A percentile compares a stretch with the other conserved stretches of the same genome.
Conservation (phyloP, 1,139 yeast species). For the Suhomyces bokatorum region DNA sequence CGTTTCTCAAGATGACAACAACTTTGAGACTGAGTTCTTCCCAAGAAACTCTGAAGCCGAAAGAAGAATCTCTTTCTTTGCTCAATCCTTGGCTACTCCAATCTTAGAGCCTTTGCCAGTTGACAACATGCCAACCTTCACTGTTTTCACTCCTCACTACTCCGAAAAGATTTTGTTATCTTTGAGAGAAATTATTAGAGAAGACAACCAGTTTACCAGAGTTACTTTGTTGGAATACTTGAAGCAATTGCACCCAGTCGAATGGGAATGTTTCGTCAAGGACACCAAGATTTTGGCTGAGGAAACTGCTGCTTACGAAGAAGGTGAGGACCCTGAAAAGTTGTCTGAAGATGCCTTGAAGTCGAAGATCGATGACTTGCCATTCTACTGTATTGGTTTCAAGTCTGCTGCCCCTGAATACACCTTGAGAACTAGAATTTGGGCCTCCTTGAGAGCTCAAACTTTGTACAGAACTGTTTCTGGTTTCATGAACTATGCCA, state of each 20-base stretch:
- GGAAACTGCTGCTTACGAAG: slow-evolving; percentile 87
- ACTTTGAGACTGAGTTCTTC: slow-evolving; percentile 92
- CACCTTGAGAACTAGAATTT: slow-evolving; percentile 95
- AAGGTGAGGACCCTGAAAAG: slow-evolving; percentile 67
- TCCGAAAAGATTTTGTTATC: slow-evolving; percentile 94
- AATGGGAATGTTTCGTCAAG: slow-evolving; percentile 99
- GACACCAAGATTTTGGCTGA: slow-evolving; percentile 98
- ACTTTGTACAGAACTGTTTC: slow-evolving; percentile 97
- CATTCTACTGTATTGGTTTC: slow-evolving; percentile 98
- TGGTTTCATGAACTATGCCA: slow-evolving; percentile 98
- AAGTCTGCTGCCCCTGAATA: slow-evolving; percentile 99
- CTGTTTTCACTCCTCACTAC: slow-evolving; percentile 97
- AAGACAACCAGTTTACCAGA: slow-evolving; percentile 97
- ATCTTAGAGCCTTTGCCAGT: slow-evolving; percentile 98
- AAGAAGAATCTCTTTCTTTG: slow-evolving; percentile 98
- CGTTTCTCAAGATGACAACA: slow-evolving; percentile 96
- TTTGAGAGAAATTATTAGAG: slow-evolving; percentile 95
- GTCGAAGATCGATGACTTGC: slow-evolving; percentile 93
- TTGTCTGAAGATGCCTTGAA: slow-evolving; percentile 70
- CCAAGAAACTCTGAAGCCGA: slow-evolving; percentile 97
- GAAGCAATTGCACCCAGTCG: slow-evolving; percentile 97
- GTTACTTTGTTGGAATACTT: slow-evolving; percentile 94
- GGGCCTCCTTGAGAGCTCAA: slow-evolving; percentile 99
- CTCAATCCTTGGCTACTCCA: slow-evolving; percentile 97
- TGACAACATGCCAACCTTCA: slow-evolving; percentile 98